Evolutionary conservation across 257 asterid genomes (phyloP).

Genomic region (Lavandula angustifolia): DNA sequence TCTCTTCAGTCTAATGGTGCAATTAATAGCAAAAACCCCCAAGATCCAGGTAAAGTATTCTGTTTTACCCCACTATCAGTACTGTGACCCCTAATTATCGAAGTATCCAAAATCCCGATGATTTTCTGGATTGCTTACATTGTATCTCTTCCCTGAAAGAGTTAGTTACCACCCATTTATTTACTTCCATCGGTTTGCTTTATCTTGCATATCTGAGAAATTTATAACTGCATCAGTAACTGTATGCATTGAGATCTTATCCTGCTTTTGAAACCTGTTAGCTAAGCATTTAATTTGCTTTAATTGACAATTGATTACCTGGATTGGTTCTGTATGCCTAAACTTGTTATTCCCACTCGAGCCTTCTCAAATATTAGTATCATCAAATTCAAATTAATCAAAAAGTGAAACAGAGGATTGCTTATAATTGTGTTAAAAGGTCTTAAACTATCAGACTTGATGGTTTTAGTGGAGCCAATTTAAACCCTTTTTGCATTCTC

Average conservation of each 20-base stretch:
- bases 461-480: not conserved
- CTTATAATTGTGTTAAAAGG: conserved; percentile 1
- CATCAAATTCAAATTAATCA: not conserved
- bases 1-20: conserved; percentile 52
- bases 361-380: conserved; percentile 1
- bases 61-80: not conserved
- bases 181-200: not conserved
- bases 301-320: not conserved
- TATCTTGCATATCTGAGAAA: conserved; percentile 1
- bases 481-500: conserved; percentile 1
- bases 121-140: not conserved
- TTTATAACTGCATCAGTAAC: not conserved
- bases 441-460: not conserved
- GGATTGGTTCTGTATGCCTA: not conserved
- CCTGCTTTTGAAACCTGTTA: not conserved
- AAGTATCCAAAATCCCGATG: not conserved
- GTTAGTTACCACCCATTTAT: conserved; percentile 1
- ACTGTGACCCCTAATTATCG: not conserved
- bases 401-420: not conserved
- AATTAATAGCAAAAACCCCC: conserved; percentile 56
- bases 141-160: not conserved
- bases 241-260: conserved; percentile 16
- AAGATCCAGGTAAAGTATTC: conserved; percentile 59
- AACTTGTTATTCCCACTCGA: not conserved
- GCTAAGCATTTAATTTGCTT: not conserved